Evolutionary conservation across 2,329 filamentous ascomycete genomes (phyloP).

Genomic region (Lasiodiplodia theobromae): DNA sequence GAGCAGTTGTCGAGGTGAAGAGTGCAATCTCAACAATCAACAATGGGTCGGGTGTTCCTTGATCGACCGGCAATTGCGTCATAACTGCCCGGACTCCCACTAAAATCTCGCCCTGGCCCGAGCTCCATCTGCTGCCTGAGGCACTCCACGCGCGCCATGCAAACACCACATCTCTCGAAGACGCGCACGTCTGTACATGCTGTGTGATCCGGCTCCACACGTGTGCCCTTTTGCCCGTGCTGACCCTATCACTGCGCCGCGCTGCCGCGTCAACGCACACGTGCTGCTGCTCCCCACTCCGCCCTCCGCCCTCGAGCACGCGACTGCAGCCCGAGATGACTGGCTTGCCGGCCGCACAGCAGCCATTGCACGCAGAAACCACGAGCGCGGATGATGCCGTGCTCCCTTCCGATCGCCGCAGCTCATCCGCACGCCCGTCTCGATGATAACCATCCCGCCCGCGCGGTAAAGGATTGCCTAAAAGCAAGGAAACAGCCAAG

Average conservation of each 20-base stretch:
- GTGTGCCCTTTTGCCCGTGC: not conserved
- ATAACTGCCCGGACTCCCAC: conserved; percentile 6
- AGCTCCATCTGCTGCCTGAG: not conserved
- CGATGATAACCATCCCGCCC: not conserved
- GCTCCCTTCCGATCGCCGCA: not conserved
- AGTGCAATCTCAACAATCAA: not conserved
- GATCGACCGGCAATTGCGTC: conserved; percentile 16
- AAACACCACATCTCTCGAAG: conserved; percentile 14
- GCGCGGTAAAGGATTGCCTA: not conserved
- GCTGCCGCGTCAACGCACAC: not conserved
- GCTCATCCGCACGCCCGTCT: not conserved
- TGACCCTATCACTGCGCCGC: not conserved
- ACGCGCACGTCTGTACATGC: not conserved
- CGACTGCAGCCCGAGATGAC: conserved; percentile 23
- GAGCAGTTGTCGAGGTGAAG: not conserved
- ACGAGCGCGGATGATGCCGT: conserved; percentile 6
- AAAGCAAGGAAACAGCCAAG: not conserved
- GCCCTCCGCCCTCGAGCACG: conserved; percentile 11
- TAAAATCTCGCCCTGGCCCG: not conserved
- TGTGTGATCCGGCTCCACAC: not conserved
- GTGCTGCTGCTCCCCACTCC: not conserved
- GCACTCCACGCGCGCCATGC: conserved; percentile 3
- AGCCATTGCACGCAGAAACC: conserved; percentile 8
- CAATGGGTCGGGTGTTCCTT: conserved; percentile 1
- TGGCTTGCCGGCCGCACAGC: conserved; percentile 5